Base-by-base conservation (phyloP, 78 protist genomes). In the Guillardia theta region DNA sequence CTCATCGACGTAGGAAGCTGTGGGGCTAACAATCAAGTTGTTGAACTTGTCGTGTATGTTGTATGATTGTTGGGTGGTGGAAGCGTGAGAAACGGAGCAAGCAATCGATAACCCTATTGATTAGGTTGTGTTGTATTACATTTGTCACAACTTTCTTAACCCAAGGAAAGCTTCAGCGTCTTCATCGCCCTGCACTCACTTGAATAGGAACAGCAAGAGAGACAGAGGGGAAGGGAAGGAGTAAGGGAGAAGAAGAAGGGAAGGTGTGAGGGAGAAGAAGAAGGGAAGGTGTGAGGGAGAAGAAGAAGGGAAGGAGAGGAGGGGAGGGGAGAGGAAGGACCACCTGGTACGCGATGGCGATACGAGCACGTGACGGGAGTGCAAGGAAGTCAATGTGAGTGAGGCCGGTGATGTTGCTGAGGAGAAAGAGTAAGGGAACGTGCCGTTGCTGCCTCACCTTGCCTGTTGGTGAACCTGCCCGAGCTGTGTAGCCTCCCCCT, bases 351-450 rank as follows among this genome's bases (percentile, higher is more conserved):
- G 80, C 8, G 80, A 9, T 8, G 41, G 80, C 21, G 80, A 64
- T 2, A 0, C 50, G 0, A 2, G 47, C 15, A n/a, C 9, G 4
- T 24, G 44, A 18, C 15, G 90, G 90, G 15, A 78, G 90, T 2
- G 90, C 90, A 50, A 78, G 39, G 48, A 78, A 78, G 39, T 78
- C 90, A 36, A 78, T 30, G 90, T 78, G 90, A 1, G 90, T 78
- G 43, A 78, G 48, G n/a, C 90, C 90, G 19, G 90, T 78, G 45
- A 78, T 78, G 90, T 78, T 78, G 90, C 90, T n/a, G n/a, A n/a
- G n/a, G n/a, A n/a, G n/a, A n/a, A n/a, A n/a, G n/a, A n/a, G n/a
- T n/a, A n/a, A n/a, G n/a, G n/a, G n/a, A n/a, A n/a, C n/a, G n/a
- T n/a, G n/a, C n/a, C n/a, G n/a, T n/a, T n/a, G n/a, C n/a, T n/a